phyloP scores from a whole-genome alignment of 148 eudicot species.

The Rhododendron ferrugineum region DNA sequence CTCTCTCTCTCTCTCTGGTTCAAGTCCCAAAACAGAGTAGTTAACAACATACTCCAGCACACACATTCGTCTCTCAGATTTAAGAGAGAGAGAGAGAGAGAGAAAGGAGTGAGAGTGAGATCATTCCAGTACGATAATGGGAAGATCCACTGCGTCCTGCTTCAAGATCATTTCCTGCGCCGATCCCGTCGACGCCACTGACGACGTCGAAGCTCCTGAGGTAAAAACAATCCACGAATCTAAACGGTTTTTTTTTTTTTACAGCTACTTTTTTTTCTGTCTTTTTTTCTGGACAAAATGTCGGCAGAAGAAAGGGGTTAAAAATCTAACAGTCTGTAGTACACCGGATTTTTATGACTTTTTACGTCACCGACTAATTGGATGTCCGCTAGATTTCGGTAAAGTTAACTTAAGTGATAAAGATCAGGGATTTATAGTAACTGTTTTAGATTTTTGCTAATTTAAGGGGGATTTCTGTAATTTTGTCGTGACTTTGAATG shows the following conservation, averaged over 20 bases:
- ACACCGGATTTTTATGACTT: background rate
- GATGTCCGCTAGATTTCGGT: background rate
- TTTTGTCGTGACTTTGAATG: background rate
- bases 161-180: conserved; percentile 80
- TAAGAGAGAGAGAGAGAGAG: conserved; percentile 5
- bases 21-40: conserved; percentile 23
- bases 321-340: background rate
- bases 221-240: conserved; percentile 18
- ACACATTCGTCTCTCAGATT: background rate
- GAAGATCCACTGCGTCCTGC: conserved; percentile 49
- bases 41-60: background rate
- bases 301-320: conserved; percentile 5
- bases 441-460: background rate
- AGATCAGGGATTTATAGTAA: background rate
- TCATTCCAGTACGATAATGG: conserved; percentile 15
- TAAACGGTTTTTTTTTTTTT: background rate
- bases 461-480: background rate
- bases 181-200: conserved; percentile 40
- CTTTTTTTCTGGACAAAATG: background rate
- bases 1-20: conserved; percentile 4
- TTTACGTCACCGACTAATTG: background rate
- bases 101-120: background rate
- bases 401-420: background rate
- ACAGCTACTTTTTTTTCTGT: background rate
- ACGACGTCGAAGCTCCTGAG: conserved; percentile 44